These are phyloP conservation scores for Clavariopsis aquatica DNA, from an alignment of 495 filamentous ascomycete genomes.

Conservation along the genomic window DNA sequence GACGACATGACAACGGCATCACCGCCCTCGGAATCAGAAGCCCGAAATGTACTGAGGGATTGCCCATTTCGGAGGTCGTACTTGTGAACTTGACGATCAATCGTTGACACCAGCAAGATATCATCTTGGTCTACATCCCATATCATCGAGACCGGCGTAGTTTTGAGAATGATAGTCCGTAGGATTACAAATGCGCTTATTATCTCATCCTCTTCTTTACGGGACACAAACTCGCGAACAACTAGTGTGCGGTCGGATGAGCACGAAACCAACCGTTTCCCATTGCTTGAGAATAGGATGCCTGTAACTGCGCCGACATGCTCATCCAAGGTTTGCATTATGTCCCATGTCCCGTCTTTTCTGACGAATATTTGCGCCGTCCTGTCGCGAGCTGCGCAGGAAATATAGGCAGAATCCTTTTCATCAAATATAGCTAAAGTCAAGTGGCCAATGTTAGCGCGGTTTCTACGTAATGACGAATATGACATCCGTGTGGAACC, in stretches of 20 bases:
- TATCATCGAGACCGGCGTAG: slow-evolving; percentile 82
- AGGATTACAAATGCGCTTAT: slow-evolving; percentile 75
- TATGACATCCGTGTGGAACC: neutral
- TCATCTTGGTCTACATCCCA: slow-evolving; percentile 57
- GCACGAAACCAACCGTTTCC: slow-evolving; percentile 75
- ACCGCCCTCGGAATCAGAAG: slow-evolving; percentile 70
- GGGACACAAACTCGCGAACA: slow-evolving; percentile 72
- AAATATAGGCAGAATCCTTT: slow-evolving; percentile 60
- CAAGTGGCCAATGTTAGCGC: neutral
- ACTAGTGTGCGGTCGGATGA: slow-evolving; percentile 86
- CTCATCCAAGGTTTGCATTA: slow-evolving; percentile 76
- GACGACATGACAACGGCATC: slow-evolving; percentile 83
- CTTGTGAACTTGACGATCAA: slow-evolving; percentile 76
- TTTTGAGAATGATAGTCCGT: slow-evolving; percentile 75
- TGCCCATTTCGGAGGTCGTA: slow-evolving; percentile 75
- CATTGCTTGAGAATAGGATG: slow-evolving; percentile 62
- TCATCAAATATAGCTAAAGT: slow-evolving; percentile 53
- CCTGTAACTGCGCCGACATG: slow-evolving; percentile 70
- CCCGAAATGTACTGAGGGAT: slow-evolving; percentile 71
- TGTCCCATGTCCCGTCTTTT: slow-evolving; percentile 53
- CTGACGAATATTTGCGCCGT: slow-evolving; percentile 83
- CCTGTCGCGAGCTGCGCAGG: slow-evolving; percentile 81
- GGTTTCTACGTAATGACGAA: neutral
- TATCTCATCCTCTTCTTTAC: slow-evolving; percentile 61
- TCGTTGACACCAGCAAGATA: slow-evolving; percentile 71